phyloP scores from a whole-genome alignment of 192 early-diverging fungal species.

The Podila clonocystis region DNA sequence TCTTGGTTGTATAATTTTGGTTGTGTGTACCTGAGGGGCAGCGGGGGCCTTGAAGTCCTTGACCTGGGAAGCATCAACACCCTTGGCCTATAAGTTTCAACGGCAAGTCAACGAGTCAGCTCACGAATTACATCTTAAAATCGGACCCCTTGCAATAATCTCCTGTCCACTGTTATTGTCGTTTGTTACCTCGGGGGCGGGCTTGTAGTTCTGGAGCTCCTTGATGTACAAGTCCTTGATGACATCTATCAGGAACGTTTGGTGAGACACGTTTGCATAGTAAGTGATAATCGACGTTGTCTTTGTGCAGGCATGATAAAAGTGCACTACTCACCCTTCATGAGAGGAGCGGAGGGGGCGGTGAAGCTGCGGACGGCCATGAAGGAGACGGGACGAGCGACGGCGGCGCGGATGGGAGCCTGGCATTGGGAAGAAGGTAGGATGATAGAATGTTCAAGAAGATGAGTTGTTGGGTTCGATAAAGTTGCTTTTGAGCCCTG shows the following conservation, averaged over 20 bases:
- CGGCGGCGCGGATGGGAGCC: constrained; percentile 25
- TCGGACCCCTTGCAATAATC: too few relatives aligned
- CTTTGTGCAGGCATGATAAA: too few relatives aligned
- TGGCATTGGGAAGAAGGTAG: background rate
- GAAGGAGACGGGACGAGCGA: constrained; percentile 56
- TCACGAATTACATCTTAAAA: too few relatives aligned
- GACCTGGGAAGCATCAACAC: constrained; percentile 32
- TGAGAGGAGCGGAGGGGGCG: constrained; percentile 54
- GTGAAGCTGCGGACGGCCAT: constrained; percentile 65
- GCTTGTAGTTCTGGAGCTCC: constrained; percentile 67
- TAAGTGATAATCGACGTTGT: background rate
- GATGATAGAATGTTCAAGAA: too few relatives aligned
- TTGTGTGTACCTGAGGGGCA: constrained; percentile 22
- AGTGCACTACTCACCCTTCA: constrained; percentile 53
- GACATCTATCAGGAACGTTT: constrained; percentile 50
- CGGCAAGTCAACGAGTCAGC: background rate
- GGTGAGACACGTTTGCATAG: background rate
- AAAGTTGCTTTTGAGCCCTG: too few relatives aligned
- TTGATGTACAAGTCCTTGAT: constrained; percentile 60
- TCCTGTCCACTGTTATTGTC: background rate
- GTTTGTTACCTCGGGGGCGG: constrained; percentile 51
- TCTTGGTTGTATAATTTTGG: too few relatives aligned
- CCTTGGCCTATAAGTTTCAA: constrained; percentile 26
- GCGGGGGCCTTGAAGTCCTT: constrained; percentile 36
- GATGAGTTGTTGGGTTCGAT: too few relatives aligned